Evolutionary conservation across 495 filamentous ascomycete genomes (phyloP).

Genomic region (Evansstolkia leycettana): DNA sequence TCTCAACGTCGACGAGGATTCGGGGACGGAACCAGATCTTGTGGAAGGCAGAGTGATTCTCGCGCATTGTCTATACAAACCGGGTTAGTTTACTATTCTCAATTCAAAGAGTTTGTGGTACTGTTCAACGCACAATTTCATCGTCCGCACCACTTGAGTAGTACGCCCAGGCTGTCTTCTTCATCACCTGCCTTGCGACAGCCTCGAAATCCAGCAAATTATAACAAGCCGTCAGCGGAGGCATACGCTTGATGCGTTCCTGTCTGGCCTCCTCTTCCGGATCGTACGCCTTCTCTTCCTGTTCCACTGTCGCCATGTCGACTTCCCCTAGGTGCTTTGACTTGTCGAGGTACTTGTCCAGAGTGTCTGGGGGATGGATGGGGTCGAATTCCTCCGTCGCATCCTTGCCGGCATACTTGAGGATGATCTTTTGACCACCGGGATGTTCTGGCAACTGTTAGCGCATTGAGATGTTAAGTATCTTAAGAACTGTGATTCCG

Average conservation of each 20-base stretch:
- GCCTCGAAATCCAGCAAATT: conserved; percentile 93
- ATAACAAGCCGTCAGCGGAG: conserved; percentile 77
- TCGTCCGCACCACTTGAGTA: conserved; percentile 95
- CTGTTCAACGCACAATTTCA: conserved; percentile 63
- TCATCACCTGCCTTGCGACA: conserved; percentile 79
- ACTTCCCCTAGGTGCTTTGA: conserved; percentile 86
- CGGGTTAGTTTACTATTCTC: background rate
- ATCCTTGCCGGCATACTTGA: conserved; percentile 75
- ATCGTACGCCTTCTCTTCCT: conserved; percentile 54
- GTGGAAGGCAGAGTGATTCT: conserved; percentile 93
- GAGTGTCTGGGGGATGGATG: conserved; percentile 79
- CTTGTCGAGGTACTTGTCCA: conserved; percentile 63
- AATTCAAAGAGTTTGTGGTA: background rate
- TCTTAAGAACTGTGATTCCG: background rate
- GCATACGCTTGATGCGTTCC: conserved; percentile 66
- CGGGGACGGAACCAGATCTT: conserved; percentile 94
- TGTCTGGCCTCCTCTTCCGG: conserved; percentile 69
- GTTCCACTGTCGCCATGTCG: conserved; percentile 74
- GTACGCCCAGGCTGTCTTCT: conserved; percentile 91
- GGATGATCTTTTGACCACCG: conserved; percentile 70
- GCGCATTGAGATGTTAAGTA: background rate
- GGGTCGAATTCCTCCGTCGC: conserved; percentile 86
- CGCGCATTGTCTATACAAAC: conserved; percentile 70
- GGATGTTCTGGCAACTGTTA: conserved; percentile 50
- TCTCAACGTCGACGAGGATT: conserved; percentile 73